These are phyloP conservation scores for Pyronema omphalodes DNA, from an alignment of 495 filamentous ascomycete genomes.

Conservation along the genomic window DNA sequence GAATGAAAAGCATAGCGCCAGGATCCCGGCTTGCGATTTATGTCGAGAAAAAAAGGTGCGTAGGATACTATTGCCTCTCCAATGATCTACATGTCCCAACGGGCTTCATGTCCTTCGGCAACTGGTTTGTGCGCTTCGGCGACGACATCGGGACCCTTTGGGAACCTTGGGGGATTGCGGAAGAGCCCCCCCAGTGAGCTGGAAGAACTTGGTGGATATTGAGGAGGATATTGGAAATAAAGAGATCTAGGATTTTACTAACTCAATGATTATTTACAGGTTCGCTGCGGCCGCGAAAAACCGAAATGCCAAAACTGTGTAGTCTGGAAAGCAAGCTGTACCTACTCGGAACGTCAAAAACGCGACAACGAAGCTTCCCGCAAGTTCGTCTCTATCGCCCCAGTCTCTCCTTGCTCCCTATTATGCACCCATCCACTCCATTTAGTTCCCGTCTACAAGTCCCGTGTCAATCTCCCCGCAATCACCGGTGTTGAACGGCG, in stretches of 20 bases:
- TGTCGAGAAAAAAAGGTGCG: slow-evolving; percentile 23
- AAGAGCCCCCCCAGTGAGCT: too few relatives aligned
- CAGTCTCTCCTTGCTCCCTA: too few relatives aligned
- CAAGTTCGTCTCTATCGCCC: slow-evolving; percentile 6
- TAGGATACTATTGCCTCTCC: neutral
- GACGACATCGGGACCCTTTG: too few relatives aligned
- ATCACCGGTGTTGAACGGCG: too few relatives aligned
- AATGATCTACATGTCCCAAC: neutral
- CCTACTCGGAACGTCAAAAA: slow-evolving; percentile 20
- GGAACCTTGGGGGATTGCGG: too few relatives aligned
- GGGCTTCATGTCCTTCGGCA: neutral
- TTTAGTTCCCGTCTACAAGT: too few relatives aligned
- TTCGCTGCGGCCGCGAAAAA: slow-evolving; percentile 20
- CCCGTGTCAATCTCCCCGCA: too few relatives aligned
- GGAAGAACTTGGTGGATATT: too few relatives aligned
- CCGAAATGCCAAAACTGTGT: slow-evolving; percentile 21
- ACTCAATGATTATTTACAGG: slow-evolving; percentile 1
- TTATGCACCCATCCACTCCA: too few relatives aligned
- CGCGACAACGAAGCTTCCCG: slow-evolving; percentile 22
- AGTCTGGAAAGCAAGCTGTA: slow-evolving; percentile 17
- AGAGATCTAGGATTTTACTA: too few relatives aligned
- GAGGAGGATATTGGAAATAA: too few relatives aligned
- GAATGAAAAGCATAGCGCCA: slow-evolving; percentile 3
- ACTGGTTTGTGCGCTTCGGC: too few relatives aligned
- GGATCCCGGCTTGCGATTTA: slow-evolving; percentile 17